Base-by-base conservation (phyloP, 352 stramenopile genomes). In the Peronosclerospora sorghi region DNA sequence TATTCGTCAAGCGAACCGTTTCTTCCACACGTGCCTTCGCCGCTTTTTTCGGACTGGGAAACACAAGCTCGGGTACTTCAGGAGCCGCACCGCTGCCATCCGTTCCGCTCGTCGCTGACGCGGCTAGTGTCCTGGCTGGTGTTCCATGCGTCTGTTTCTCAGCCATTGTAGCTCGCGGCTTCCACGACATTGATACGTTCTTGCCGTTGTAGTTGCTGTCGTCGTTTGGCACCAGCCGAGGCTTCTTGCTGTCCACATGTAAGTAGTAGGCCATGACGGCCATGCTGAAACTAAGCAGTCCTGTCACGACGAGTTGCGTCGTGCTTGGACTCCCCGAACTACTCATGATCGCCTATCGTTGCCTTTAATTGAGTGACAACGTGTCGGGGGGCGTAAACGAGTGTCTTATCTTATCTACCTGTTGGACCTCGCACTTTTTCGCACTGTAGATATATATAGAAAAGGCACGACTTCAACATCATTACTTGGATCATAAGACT, bases 271-370 rank as follows among this genome's bases (percentile, higher is more conserved):
- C 74, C 32, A 79, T 59, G 8, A 65, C 56, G 34, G 62, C 65
- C 44, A 86, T 60, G 12, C 66, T 64, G 15, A 86, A 49, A 47
- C 71, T 68, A 28, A 86, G 53, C 34, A 86, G 54, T 12, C 71
- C 64, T 46, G 74, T 82, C 45, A 77, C 52, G 30, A 80, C 54
- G 43, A 86, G 48, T 43, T 84, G 59, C 54, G 67, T 54, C 10
- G 61, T 45, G 37, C 53, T 77, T 38, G 58, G 48, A 36, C 45
- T 54, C 7, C 50, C 52, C 41, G 52, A 41, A 12, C 48, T 54
- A 48, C 59, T 51, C 62, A 78, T 80, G 10, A 10, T 59, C 28
- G 28, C 34, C 17, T 36, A 35, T 21, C 6, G 12, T 32, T 45
- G n/a, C 0, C 9, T 15, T 29, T 60, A n/a, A n/a, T n/a, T n/a